Percentiles rank a stretch among this genome's conserved stretches.
phyloP scores from a whole-genome alignment of 2,329 filamentous ascomycete species.

The Bipolaris oryzae region DNA sequence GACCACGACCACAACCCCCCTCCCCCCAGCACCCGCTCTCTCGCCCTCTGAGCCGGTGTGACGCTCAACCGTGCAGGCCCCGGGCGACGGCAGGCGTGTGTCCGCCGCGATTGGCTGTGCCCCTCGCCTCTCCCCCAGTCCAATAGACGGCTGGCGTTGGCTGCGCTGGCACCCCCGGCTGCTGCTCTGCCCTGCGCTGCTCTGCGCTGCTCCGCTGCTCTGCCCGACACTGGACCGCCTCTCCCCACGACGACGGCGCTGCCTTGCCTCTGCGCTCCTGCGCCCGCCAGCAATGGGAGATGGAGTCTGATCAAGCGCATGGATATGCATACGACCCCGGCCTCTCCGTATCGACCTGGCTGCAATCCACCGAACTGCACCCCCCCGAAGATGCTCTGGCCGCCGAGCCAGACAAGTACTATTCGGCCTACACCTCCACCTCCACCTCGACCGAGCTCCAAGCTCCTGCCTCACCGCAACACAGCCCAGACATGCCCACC shows the following conservation, averaged over 20 bases:
- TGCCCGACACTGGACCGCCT: constrained; percentile 12
- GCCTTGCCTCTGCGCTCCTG: constrained; percentile 18
- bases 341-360: constrained; percentile 32
- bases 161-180: constrained; percentile 13
- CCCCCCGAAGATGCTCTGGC: constrained; percentile 28
- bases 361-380: constrained; percentile 39
- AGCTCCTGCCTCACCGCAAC: constrained; percentile 14
- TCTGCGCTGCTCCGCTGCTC: not conserved
- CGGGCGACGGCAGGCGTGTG: not conserved
- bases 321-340: constrained; percentile 20
- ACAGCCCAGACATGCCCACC: constrained; percentile 22
- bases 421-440: constrained; percentile 31
- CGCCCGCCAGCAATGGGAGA: constrained; percentile 21
- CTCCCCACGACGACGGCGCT: constrained; percentile 16
- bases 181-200: constrained; percentile 1
- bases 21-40: too few relatives aligned
- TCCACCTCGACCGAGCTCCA: constrained; percentile 20
- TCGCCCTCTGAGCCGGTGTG: not conserved
- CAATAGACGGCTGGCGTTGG: not conserved
- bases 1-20: too few relatives aligned
- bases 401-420: constrained; percentile 36
- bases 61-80: not conserved
- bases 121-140: not conserved
- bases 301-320: constrained; percentile 21
- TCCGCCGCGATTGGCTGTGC: constrained; percentile 10